These are phyloP conservation scores for Linum trigynum DNA, from an alignment of 345 rosid genomes.

Conservation along the genomic window DNA sequence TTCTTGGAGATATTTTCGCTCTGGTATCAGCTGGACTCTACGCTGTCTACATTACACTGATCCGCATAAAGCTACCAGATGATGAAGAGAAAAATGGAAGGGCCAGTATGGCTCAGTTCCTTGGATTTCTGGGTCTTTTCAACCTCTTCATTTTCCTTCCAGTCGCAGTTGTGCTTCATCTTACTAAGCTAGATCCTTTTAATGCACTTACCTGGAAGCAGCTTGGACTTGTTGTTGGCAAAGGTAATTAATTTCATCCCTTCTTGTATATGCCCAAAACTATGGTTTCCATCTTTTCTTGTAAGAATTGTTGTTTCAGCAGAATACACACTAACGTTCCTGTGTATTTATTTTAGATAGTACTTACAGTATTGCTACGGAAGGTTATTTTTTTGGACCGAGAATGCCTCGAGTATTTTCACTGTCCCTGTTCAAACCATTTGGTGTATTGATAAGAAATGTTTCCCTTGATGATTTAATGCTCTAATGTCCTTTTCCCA, in stretches of 20 bases:
- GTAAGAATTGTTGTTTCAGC: no score
- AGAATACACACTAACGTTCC: no score
- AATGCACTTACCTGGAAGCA: slow-evolving; percentile 50
- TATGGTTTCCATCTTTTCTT: no score
- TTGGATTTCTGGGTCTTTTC: slow-evolving; percentile 81
- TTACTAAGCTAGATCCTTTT: slow-evolving; percentile 63
- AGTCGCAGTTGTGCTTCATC: slow-evolving; percentile 52
- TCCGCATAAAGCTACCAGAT: slow-evolving; percentile 70
- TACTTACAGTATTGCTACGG: no score
- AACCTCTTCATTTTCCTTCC: slow-evolving; percentile 75
- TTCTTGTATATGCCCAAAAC: not conserved
- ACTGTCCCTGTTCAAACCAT: no score
- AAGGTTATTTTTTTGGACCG: no score
- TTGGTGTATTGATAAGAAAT: no score
- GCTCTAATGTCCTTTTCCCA: no score
- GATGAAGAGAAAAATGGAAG: slow-evolving; percentile 61
- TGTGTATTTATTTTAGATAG: no score
- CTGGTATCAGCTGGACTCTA: slow-evolving; percentile 68
- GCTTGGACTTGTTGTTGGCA: slow-evolving; percentile 68
- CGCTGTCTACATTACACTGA: slow-evolving; percentile 80
- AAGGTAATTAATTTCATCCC: slow-evolving; percentile 39
- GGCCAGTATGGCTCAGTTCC: slow-evolving; percentile 87
- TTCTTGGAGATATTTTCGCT: slow-evolving; percentile 74
- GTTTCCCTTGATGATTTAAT: no score
- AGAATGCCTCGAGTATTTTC: no score